These are phyloP conservation scores for Pontederia paniculata DNA, from an alignment of 176 grass and related monocot genomes.

Conservation along the genomic window DNA sequence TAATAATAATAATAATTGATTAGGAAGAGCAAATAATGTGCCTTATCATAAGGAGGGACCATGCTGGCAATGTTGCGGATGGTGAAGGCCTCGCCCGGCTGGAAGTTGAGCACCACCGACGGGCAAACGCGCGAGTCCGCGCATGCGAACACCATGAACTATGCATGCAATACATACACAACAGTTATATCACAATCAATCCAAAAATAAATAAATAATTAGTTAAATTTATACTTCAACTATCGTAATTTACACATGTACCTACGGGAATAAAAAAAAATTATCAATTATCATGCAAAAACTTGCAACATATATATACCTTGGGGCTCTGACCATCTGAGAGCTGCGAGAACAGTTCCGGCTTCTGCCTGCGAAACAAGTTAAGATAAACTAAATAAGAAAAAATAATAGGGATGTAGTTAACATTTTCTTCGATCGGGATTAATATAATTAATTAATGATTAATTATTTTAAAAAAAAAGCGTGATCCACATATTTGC, in stretches of 20 bases:
- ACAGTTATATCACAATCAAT: too few relatives aligned
- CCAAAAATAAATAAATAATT: too few relatives aligned
- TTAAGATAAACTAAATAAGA: background rate
- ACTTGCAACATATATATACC: background rate
- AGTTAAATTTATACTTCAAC: too few relatives aligned
- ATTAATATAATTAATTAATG: too few relatives aligned
- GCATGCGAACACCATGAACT: slow-evolving; percentile 19
- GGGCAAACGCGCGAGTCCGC: slow-evolving; percentile 16
- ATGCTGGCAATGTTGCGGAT: slow-evolving; percentile 18
- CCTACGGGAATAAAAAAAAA: background rate
- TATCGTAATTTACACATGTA: background rate
- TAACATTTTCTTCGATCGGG: too few relatives aligned
- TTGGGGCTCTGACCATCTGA: slow-evolving; percentile 13
- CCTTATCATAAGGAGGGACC: slow-evolving; percentile 14
- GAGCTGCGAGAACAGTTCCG: background rate
- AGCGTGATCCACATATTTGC: too few relatives aligned
- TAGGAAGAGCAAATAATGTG: background rate
- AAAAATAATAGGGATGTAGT: background rate
- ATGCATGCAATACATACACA: background rate
- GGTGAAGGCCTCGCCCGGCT: slow-evolving; percentile 14
- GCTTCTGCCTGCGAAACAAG: slow-evolving; percentile 1
- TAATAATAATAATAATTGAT: background rate
- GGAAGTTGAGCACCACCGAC: slow-evolving; percentile 18
- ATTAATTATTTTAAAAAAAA: too few relatives aligned
- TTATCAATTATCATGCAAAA: too few relatives aligned